Conservation (phyloP, 2,329 filamentous ascomycete species). For the Penicillium sp. region DNA sequence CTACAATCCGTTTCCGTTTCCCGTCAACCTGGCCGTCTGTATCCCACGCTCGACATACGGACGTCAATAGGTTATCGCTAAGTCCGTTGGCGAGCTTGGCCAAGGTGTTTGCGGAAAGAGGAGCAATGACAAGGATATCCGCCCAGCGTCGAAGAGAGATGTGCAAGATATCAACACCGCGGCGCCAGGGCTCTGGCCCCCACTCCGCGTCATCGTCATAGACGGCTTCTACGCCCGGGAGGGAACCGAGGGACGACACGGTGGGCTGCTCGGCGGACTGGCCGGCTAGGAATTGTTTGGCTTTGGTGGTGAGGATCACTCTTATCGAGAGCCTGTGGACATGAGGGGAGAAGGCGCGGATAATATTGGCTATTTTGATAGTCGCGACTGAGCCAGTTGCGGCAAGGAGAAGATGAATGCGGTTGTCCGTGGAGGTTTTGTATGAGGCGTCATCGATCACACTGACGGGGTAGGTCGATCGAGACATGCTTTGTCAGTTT, state of each 20-base stretch:
- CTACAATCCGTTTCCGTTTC: slow-evolving; percentile 63
- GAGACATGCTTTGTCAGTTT: background rate
- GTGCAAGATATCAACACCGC: slow-evolving; percentile 74
- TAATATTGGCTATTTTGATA: slow-evolving; percentile 71
- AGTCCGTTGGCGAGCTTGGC: slow-evolving; percentile 76
- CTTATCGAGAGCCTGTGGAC: slow-evolving; percentile 66
- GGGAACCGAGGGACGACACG: slow-evolving; percentile 53
- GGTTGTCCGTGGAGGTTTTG: background rate
- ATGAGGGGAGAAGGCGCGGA: slow-evolving; percentile 43
- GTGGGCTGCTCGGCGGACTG: slow-evolving; percentile 73
- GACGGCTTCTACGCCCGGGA: slow-evolving; percentile 72
- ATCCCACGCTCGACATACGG: slow-evolving; percentile 82
- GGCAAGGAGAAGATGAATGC: slow-evolving; percentile 48
- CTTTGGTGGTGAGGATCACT: slow-evolving; percentile 70
- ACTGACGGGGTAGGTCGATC: background rate
- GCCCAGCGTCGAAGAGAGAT: slow-evolving; percentile 82
- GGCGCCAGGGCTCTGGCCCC: slow-evolving; percentile 66
- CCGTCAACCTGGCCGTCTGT: slow-evolving; percentile 56
- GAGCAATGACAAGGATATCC: slow-evolving; percentile 75
- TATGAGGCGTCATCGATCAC: too few species aligned
- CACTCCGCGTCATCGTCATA: slow-evolving; percentile 81
- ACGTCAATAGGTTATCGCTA: slow-evolving; percentile 67
- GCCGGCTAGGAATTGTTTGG: slow-evolving; percentile 70
- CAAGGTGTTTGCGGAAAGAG: slow-evolving; percentile 77
- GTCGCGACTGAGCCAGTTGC: slow-evolving; percentile 72